Evolutionary conservation across 176 grass and related monocot genomes (phyloP), one percentile per base, ranked within the genome.

Genomic region (Avena atlantica): DNA sequence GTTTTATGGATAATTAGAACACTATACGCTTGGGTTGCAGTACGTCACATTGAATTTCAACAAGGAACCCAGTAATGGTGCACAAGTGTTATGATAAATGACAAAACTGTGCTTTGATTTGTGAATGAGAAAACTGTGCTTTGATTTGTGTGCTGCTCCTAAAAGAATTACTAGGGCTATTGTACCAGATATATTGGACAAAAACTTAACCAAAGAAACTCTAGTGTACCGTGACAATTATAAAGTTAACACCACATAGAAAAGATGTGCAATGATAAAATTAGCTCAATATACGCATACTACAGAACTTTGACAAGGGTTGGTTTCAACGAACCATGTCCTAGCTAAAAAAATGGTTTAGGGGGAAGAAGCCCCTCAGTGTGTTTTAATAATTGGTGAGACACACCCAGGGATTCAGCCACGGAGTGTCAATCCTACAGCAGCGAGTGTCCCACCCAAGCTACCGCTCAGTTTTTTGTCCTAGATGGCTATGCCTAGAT

Each of bases 271-370:
- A 40, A 9, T 15, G 7, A 12, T 57, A 53, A 66, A 57, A 60
- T 74, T 68, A 80, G 4, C 80, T 51, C 27, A 36, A 15, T 58
- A 31, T 70, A 67, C 61, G 5, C 56, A 76, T 27, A 14, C 47
- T 59, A 34, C 44, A 83, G 60, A 80, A 67, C 23, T 59, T 13
- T 20, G 36, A 58, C 48, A 40, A 58, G 34, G 16, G 19, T 40
- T 68, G 49, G 24, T 87, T 91, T 79, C 55, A 82, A 65, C 2
- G 8, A 21, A 69, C 20, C 71, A 64, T 62, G 9, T 72, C 63
- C 48, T 74, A 31, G 47, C 9, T 67, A 74, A 23, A 47, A 64
- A 64, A 64, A 63, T 25, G 60, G 21, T 10, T 63, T 64, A 64
- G 6, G 4, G 10, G 61, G 57, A 11, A 64, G 23, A 64, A 64